Base-by-base conservation (phyloP, 2,329 filamentous ascomycete genomes). In the Ophiostoma angusticollis region DNA sequence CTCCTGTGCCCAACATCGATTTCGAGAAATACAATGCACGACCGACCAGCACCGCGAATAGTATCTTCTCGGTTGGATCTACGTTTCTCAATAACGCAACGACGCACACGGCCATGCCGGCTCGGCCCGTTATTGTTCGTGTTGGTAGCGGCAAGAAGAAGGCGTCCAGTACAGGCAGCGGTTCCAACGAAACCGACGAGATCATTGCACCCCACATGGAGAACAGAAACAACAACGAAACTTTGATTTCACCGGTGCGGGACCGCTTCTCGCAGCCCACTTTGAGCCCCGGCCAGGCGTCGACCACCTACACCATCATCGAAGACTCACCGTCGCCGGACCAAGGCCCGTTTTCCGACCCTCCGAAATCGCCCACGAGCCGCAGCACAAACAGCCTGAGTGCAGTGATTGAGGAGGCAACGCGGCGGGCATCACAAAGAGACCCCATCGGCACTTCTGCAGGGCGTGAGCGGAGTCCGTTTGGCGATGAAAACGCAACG, bases 1-100 rank as follows among this genome's bases (percentile, higher is more conserved):
- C 84, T 3, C 83, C 84, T 0, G 78, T 89, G 6, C 82, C 83
- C 6, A 64, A 65, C 41, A 77, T 91, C 50, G 78, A 86, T 51
- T 74, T 70, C 46, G 69, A 70, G 45, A 74, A 68, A 53, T 78
- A 74, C 52, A 65, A 60, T 25, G 24, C 30, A 37, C 63, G 60
- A 42, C 74, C 66, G 17, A 67, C 65, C 48, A 78, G 73, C 50
- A 64, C 63, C 6, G 49, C 58, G 9, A 66, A 60, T 39, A 72
- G 68, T 56, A 69, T 72, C 25, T 80, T 80, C 53, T 80, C 74
- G 50, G 72, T 81, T 40, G 76, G 77, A 14, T 77, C 76, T 16
- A 78, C 77, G 1, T 80, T 80, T 56, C 61, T 81, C 48, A 80
- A 76, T 60, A 78, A 69, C 45, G 73, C 73, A 46, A 75, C 63